Evolutionary conservation across 2,329 filamentous ascomycete genomes (phyloP).

Genomic region (Fusarium anthophilum): DNA sequence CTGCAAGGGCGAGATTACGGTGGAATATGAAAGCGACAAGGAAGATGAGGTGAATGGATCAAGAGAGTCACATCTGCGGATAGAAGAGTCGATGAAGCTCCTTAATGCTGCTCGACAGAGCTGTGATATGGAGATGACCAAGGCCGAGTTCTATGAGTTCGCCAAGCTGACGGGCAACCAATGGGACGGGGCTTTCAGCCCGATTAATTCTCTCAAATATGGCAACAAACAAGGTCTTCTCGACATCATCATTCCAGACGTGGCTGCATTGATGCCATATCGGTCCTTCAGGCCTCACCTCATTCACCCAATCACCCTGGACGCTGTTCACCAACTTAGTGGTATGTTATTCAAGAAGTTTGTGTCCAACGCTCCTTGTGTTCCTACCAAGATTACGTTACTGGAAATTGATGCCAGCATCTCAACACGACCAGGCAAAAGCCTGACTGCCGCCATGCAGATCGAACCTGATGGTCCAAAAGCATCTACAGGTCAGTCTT

Average conservation of each 20-base stretch:
- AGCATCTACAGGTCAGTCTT: background rate
- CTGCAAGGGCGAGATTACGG: background rate
- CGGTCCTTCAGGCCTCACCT: constrained; percentile 1
- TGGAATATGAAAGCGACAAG: background rate
- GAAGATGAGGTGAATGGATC: background rate
- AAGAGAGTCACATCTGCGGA: background rate
- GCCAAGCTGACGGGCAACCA: constrained; percentile 1
- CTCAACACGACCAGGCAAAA: background rate
- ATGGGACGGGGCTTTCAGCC: constrained; percentile 6
- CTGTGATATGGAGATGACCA: background rate
- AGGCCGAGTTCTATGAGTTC: background rate
- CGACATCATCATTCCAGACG: background rate
- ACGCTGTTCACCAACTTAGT: constrained; percentile 4
- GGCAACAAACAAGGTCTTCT: constrained; percentile 2
- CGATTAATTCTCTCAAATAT: background rate
- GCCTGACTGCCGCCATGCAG: constrained; percentile 3
- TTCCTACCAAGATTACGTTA: background rate
- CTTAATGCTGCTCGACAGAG: background rate
- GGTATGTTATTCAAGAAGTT: constrained; percentile 7
- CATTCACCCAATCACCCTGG: background rate
- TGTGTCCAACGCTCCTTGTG: constrained; percentile 7
- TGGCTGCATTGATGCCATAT: constrained; percentile 4
- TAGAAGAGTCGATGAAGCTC: background rate
- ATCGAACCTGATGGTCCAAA: background rate
- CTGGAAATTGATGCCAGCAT: background rate